phyloP scores from a whole-genome alignment of 106 monocot genomes.

The Platanthera guangdongensis region DNA sequence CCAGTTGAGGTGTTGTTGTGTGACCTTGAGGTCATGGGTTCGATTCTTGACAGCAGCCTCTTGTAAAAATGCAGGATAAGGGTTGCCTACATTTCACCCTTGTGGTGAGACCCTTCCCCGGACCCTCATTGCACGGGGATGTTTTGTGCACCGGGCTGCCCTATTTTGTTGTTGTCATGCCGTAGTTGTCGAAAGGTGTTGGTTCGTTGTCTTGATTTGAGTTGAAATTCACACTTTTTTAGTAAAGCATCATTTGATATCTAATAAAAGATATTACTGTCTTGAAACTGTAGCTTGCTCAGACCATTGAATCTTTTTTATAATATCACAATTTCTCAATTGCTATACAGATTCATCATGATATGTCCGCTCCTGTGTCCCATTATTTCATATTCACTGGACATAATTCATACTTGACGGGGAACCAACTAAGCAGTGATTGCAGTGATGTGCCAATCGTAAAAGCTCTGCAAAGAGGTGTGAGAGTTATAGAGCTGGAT shows the following conservation, averaged over 20 bases:
- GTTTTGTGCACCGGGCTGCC: too few relatives aligned
- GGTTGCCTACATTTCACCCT: too few relatives aligned
- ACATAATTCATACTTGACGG: conserved; percentile 39
- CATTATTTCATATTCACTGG: conserved; percentile 40
- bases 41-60: too few relatives aligned
- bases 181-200: neutral
- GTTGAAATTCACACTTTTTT: neutral
- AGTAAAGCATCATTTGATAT: neutral
- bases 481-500: conserved; percentile 37
- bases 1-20: too few relatives aligned
- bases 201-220: neutral
- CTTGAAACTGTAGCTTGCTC: neutral
- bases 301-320: neutral
- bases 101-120: too few relatives aligned
- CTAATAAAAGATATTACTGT: neutral
- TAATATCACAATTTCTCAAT: neutral
- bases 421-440: conserved; percentile 41
- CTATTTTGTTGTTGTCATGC: neutral
- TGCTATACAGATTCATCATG: conserved; percentile 31
- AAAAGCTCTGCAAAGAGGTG: conserved; percentile 35
- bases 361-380: conserved; percentile 35
- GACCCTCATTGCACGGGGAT: too few relatives aligned
- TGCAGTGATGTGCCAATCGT: conserved; percentile 40
- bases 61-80: too few relatives aligned
- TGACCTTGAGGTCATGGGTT: too few relatives aligned